Base-by-base conservation (phyloP, 2,329 filamentous ascomycete species). In the Colletotrichum cordylinicola region DNA sequence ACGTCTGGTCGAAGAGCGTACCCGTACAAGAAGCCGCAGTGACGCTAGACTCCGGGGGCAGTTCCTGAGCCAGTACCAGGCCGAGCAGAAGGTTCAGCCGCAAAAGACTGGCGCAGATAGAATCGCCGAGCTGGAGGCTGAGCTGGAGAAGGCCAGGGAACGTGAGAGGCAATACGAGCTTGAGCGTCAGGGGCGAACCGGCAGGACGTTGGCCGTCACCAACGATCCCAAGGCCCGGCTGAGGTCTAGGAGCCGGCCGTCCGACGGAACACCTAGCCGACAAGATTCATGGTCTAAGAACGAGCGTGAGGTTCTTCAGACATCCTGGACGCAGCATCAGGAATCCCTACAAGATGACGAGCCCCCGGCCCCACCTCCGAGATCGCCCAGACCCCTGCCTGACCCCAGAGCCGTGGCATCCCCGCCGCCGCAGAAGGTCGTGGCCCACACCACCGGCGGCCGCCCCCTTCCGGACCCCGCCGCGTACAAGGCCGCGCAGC, bases 41-140 rank as follows among this genome's bases (percentile, higher is more conserved):
- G 93, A 96, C 79, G 88, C 90, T 48, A 91, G 93, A 77, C 88
- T 98, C 27, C 93, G 93, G 76, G 96, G 96, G 4, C 96, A 98
- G 82, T 96, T 93, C 80, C 89, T 98, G 67, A 96, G 94, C 81
- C 94, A 98, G 82, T 98, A 98, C 82, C 94, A 95, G 82, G 92
- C 93, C 24, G 93, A 95, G 79, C 92, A 94, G 82, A 83, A 88
- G 77, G 81, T 84, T 27, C 77, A 77, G 33, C 66, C 77, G 6
- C 77, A 78, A 27, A 77, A 76, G 75, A 78, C 77, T 4, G 79
- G 72, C 82, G 81, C 79, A 80, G 79, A 82, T 3, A 72, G 77
- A n/a, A 78, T 78, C 85, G 74, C 81, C 81, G 80, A 98, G 82
- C 89, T 98, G 7, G 96, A 98, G 85, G 89, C 91, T 85, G 87